These are phyloP conservation scores for Gnetum montanum DNA, from an alignment of 75 land plant genomes.

Conservation along the genomic window DNA sequence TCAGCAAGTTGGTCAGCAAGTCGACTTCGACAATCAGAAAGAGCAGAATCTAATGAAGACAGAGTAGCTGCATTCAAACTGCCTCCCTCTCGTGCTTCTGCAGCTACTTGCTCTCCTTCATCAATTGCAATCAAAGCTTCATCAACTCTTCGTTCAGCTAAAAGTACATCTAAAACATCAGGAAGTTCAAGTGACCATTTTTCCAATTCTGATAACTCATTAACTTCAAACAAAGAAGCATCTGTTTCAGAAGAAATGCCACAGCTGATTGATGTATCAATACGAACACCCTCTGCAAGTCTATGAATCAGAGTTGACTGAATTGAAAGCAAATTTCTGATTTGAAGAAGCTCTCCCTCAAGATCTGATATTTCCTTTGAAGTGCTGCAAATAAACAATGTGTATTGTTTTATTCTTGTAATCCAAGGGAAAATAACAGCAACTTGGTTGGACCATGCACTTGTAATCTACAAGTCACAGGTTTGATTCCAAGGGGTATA, in stretches of 20 bases:
- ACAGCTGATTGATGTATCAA: slow-evolving; percentile 26
- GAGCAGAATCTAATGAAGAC: slow-evolving; percentile 26
- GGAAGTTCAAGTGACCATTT: slow-evolving; percentile 56
- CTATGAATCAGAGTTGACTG: slow-evolving; percentile 71
- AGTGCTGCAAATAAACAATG: slow-evolving; percentile 29
- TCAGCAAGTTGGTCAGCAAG: slow-evolving; percentile 81
- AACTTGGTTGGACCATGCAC: too few relatives aligned
- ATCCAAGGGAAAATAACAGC: too few relatives aligned
- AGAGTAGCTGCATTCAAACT: slow-evolving; percentile 27
- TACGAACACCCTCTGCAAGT: slow-evolving; percentile 54
- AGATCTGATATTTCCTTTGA: slow-evolving; percentile 93
- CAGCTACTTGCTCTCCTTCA: slow-evolving; percentile 56
- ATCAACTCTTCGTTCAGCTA: slow-evolving; percentile 82
- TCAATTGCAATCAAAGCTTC: slow-evolving; percentile 67
- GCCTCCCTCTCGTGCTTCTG: slow-evolving; percentile 31
- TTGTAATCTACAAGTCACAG: too few relatives aligned
- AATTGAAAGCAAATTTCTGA: slow-evolving; percentile 69
- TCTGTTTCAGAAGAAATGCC: slow-evolving; percentile 18
- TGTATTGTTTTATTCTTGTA: too few relatives aligned
- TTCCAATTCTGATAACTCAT: slow-evolving; percentile 50
- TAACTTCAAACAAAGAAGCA: slow-evolving; percentile 11
- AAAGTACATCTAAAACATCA: slow-evolving; percentile 73
- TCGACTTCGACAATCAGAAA: slow-evolving; percentile 45
- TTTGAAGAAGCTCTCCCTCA: slow-evolving; percentile 80
- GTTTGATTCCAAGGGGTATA: too few relatives aligned